Evolutionary conservation across 1,284 basidiomycete species (phyloP).

Genomic region (Moesziomyces sp.): DNA sequence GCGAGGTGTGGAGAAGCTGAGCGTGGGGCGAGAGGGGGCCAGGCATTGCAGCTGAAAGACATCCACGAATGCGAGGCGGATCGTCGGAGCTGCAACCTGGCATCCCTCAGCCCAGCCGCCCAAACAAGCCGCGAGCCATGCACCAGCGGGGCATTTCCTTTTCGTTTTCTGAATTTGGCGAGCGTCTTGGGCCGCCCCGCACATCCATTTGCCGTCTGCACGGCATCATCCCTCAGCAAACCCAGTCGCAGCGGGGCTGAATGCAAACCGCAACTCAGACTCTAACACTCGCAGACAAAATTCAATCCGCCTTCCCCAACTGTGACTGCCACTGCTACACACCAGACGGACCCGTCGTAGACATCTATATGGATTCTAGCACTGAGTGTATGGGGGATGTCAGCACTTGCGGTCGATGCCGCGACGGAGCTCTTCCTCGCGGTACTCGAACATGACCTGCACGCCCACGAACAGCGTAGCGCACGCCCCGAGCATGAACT

Average conservation of each 20-base stretch:
- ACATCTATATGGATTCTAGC: too few relatives aligned
- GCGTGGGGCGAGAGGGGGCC: background rate
- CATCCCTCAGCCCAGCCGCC: background rate
- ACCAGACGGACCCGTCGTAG: too few relatives aligned
- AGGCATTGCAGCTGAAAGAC: background rate
- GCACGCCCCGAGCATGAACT: constrained; percentile 76
- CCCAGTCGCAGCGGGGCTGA: too few relatives aligned
- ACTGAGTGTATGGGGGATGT: background rate
- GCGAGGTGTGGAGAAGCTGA: background rate
- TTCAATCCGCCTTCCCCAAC: too few relatives aligned
- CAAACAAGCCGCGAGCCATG: background rate
- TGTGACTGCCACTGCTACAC: too few relatives aligned
- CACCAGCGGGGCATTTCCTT: constrained; percentile 4
- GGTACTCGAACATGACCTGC: constrained; percentile 81
- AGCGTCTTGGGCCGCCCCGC: too few relatives aligned
- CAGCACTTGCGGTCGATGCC: constrained; percentile 53
- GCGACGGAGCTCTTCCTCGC: constrained; percentile 51
- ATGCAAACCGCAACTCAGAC: too few relatives aligned
- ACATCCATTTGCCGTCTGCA: too few relatives aligned
- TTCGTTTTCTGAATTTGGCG: too few relatives aligned
- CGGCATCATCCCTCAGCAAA: too few relatives aligned
- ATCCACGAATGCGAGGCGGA: background rate
- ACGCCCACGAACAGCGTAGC: constrained; percentile 81
- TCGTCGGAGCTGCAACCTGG: background rate
- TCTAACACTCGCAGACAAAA: too few relatives aligned